Base-by-base conservation (phyloP, 306 rosid species). In the Purshia tridentata region DNA sequence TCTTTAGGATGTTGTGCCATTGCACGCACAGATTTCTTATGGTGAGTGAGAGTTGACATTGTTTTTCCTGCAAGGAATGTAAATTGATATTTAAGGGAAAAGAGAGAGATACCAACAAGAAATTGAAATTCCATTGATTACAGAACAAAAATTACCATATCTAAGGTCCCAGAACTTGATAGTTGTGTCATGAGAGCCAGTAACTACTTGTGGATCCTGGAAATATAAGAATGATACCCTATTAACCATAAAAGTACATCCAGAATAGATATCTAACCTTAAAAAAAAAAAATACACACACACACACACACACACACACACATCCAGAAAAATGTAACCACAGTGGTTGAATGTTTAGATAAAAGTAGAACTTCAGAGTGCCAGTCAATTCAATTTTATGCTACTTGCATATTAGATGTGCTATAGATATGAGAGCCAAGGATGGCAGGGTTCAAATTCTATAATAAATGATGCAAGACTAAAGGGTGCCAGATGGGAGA, bases 111-210 rank as follows among this genome's bases (percentile, higher is more conserved):
- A 18, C 41, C 58, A 5, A 48, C 69, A 53, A 46, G 19, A 42
- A 71, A 77, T 42, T 4, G 16, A 22, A 37, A 19, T 35, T 35
- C 14, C 62, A 15, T 61, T 29, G 22, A 46, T 37, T 39, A 4
- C 20, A 46, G 67, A 57, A 53, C 62, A 69, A n/a, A 80, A 73
- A 74, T 88, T 90, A 91, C 99, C 96, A 72, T 85, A 84, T 95
- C 98, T 84, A 66, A 95, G 96, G 85, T 95, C 99, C 99, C 99
- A 95, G 84, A 91, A 90, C 83, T 95, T 95, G 72, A 95, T 91
- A 74, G 99, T 95, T 41, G 88, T 71, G 80, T 95, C 99, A 20
- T 95, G 99, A 73, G 99, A 94, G 55, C 99, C 99, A 19, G 99
- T 94, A 69, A 94, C 88, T 65, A 94, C 99, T 90, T 94, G 99